phyloP scores from a whole-genome alignment of 495 filamentous ascomycete genomes.

The Aeminium ludgeri region DNA sequence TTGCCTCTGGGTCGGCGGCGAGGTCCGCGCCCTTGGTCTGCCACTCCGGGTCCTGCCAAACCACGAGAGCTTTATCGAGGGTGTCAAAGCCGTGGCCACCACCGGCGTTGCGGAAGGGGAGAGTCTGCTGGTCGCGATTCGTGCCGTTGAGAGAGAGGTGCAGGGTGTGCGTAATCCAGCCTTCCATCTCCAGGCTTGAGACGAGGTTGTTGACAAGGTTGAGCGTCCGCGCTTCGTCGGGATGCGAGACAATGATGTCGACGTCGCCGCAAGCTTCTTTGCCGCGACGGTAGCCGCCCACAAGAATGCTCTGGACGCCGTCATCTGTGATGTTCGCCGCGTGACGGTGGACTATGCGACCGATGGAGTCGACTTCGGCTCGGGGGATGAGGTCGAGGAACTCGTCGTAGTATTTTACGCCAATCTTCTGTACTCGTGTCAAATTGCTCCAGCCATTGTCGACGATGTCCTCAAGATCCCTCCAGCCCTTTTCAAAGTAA shows the following conservation, averaged over 20 bases:
- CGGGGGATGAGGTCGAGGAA: conserved; percentile 56
- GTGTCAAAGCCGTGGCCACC: conserved; percentile 56
- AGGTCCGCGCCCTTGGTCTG: conserved; percentile 23
- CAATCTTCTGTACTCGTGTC: conserved; percentile 74
- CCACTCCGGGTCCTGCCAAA: conserved; percentile 74
- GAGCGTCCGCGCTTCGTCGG: conserved; percentile 44
- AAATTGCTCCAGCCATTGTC: conserved; percentile 65
- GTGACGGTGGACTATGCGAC: conserved; percentile 39
- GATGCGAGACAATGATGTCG: conserved; percentile 73
- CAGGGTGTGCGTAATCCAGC: conserved; percentile 72
- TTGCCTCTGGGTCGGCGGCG: conserved; percentile 22
- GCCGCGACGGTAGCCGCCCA: conserved; percentile 74
- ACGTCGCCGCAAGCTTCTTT: conserved; percentile 63
- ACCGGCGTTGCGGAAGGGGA: conserved; percentile 30
- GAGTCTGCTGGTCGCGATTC: conserved; percentile 52
- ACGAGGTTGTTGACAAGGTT: conserved; percentile 53
- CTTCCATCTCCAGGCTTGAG: conserved; percentile 43
- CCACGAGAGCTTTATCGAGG: conserved; percentile 78
- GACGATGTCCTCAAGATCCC: conserved; percentile 65
- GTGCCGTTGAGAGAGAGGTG: conserved; percentile 46
- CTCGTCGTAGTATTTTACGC: conserved; percentile 90
- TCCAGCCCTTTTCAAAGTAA: conserved; percentile 60
- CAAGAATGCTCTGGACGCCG: conserved; percentile 54
- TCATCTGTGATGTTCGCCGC: conserved; percentile 35
- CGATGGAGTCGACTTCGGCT: conserved; percentile 56